Evolutionary conservation across 176 grass and related monocot genomes (phyloP), one percentile per base, ranked within the genome.

Genomic region (Echinochloa phyllopogon): DNA sequence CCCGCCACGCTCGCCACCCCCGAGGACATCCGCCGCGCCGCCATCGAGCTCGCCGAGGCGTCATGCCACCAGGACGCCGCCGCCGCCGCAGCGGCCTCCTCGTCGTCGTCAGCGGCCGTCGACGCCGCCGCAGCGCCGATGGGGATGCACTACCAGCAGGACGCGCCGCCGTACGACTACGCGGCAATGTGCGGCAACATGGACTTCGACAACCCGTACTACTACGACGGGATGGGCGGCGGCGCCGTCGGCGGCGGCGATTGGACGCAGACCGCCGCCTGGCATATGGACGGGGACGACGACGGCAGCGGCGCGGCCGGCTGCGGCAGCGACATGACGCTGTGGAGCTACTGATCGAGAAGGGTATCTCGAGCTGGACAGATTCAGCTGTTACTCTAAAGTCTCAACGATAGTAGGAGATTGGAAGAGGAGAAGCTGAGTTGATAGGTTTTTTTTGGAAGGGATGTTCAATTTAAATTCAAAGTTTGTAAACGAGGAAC

Each of bases 11-110:
- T 89, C 38, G 83, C 84, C 23, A 90, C 88, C 1, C 83, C 91
- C 1, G 86, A 91, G 2, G 96, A 98, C 69, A 93, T 98, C 72
- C 96, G 91, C 9, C 83, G 91, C 74, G 91, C 89, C 10, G 93
- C 96, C 23, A 87, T 92, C 74, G 88, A 89, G 65, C 82, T 92
- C 57, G 95, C 95, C 14, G 82, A 94, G 86, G 76, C 85, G 0
- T 91, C 87, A 0, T 80, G 86, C 83, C 69, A 70, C 4, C 86
- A 85, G 23, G 65, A 50, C 63, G 74, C 63, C 3, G 77, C 74
- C 3, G 77, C 74, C 2, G 3, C 50, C 27, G 23, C 17, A 27
- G 4, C 2, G 53, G 10, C 69, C 2, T 20, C 69, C 8, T 39
- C 62, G 5, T 12, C 47, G 0, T 38, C 74, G 17, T 10, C n/a